These are phyloP conservation scores for Paspalum notatum DNA, from an alignment of 176 grass and related monocot genomes.

Conservation along the genomic window DNA sequence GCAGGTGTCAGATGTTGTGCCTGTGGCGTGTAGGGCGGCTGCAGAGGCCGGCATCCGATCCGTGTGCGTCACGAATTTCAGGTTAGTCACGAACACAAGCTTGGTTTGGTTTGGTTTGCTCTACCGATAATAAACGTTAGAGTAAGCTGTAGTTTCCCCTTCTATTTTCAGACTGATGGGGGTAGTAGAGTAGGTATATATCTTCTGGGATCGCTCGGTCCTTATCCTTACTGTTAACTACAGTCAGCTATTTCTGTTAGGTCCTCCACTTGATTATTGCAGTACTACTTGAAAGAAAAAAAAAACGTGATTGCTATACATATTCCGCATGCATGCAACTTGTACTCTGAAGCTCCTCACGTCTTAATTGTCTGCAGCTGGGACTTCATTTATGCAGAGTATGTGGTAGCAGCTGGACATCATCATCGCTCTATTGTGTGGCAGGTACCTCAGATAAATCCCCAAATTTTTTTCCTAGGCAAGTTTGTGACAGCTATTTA, in stretches of 20 bases:
- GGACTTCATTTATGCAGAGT: constrained; percentile 99
- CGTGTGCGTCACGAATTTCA: constrained; percentile 95
- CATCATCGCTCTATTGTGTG: constrained; percentile 96
- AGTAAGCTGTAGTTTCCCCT: not conserved
- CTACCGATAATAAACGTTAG: not conserved
- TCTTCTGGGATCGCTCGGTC: no score
- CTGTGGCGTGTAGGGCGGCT: constrained; percentile 85
- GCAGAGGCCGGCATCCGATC: constrained; percentile 93
- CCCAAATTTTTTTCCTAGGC: not conserved
- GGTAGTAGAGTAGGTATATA: no score
- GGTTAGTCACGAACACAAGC: constrained; percentile 35
- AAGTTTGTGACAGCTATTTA: not conserved
- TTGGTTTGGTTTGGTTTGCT: no score
- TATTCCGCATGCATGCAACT: not conserved
- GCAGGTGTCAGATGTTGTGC: constrained; percentile 97
- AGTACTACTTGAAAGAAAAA: no score
- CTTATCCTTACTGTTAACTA: no score
- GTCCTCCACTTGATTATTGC: no score
- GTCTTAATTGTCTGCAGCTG: constrained; percentile 58
- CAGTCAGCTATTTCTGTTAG: no score
- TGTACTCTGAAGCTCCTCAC: not conserved
- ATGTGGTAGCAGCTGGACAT: constrained; percentile 78
- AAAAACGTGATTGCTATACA: no score
- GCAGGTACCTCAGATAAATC: constrained; percentile 54
- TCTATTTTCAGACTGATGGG: not conserved